phyloP scores from a whole-genome alignment of 176 grass and related monocot genomes.

The Cenchrus purpureus region DNA sequence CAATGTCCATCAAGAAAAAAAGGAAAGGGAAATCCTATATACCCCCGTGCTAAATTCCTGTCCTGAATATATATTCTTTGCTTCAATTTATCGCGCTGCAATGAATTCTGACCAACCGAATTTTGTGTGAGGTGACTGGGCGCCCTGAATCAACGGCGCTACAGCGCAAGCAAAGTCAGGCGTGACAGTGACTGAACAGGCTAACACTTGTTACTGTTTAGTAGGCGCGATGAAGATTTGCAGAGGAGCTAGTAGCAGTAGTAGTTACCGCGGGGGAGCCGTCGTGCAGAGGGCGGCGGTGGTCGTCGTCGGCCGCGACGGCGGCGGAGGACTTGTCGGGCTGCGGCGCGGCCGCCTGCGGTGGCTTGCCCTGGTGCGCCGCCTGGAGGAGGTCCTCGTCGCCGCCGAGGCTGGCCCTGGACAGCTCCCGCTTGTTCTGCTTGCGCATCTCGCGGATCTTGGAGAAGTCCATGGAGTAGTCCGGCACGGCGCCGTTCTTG shows the following conservation, averaged over 20 bases:
- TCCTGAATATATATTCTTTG: background rate
- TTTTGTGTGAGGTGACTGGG: background rate
- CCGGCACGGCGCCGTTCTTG: constrained; percentile 79
- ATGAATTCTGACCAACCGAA: background rate
- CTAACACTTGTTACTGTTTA: no score
- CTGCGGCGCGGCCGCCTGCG: background rate
- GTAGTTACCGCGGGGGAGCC: constrained; percentile 59
- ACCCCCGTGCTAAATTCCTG: background rate
- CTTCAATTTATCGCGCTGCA: background rate
- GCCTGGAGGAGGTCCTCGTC: constrained; percentile 58
- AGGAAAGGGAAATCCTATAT: background rate
- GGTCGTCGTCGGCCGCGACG: constrained; percentile 21
- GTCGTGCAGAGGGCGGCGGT: constrained; percentile 56
- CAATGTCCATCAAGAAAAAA: background rate
- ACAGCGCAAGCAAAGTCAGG: background rate
- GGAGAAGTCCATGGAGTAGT: constrained; percentile 92
- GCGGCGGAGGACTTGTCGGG: constrained; percentile 1
- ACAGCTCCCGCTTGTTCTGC: constrained; percentile 86
- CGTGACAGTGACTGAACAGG: background rate
- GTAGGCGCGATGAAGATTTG: no score
- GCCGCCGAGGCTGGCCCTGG: constrained; percentile 61
- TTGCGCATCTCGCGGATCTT: constrained; percentile 89
- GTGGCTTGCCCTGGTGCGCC: background rate
- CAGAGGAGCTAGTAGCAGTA: no score
- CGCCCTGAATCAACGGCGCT: background rate